Conservation (phyloP, 495 filamentous ascomycete genomes). For the Penicillium paxilli region DNA sequence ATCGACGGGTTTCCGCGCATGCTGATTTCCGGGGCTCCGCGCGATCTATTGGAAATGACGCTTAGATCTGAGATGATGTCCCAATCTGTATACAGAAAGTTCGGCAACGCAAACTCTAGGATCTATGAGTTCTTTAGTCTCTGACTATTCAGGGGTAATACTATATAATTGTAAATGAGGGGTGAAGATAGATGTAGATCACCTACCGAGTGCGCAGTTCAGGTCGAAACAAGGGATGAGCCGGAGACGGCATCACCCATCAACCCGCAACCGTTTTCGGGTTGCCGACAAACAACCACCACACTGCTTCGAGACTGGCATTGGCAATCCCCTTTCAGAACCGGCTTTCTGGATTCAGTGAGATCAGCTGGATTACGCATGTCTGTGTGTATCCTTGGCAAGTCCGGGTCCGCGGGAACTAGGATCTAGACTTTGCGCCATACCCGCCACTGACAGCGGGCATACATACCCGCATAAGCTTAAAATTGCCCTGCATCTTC, state of each 20-base stretch:
- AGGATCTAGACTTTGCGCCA: conserved; percentile 12
- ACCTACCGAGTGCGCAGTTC: neutral
- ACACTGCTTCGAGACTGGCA: conserved; percentile 1
- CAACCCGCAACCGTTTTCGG: conserved; percentile 21
- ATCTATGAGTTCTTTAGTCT: neutral
- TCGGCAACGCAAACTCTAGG: neutral
- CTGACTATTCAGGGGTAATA: neutral
- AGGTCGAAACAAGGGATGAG: conserved; percentile 1
- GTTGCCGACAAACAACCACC: conserved; percentile 7
- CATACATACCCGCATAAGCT: conserved; percentile 14
- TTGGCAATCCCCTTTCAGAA: conserved; percentile 4
- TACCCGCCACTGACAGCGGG: conserved; percentile 13
- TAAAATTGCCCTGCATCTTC: neutral
- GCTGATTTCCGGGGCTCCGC: conserved; percentile 2
- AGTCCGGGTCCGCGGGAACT: conserved; percentile 1
- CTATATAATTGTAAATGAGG: neutral
- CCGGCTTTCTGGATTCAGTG: neutral
- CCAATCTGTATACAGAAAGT: neutral
- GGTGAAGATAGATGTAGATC: neutral
- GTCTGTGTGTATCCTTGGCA: neutral
- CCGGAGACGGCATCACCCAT: conserved; percentile 12
- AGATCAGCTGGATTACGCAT: conserved; percentile 8
- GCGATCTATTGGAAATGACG: conserved; percentile 7
- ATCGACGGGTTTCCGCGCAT: neutral
- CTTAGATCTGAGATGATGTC: neutral